Percentiles rank a stretch among this genome's conserved stretches.
phyloP scores from a whole-genome alignment of 352 stramenopile species.

The Phytophthora crassamura region DNA sequence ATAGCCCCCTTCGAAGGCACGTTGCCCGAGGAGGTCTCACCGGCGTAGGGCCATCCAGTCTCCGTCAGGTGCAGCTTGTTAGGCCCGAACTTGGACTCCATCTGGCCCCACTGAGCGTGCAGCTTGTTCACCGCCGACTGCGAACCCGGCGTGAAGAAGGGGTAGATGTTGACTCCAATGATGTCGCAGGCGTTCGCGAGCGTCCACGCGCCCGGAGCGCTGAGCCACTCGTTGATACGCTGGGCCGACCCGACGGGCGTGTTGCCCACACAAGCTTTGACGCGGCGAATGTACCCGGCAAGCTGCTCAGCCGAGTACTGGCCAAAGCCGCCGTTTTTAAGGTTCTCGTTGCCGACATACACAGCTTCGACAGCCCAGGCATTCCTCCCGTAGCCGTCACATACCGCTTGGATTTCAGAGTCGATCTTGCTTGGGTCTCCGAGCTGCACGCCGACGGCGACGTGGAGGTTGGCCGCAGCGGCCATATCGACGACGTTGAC shows the following conservation, averaged over 20 bases:
- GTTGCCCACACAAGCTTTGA: constrained; percentile 48
- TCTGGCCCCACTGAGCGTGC: constrained; percentile 44
- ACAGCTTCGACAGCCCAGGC: constrained; percentile 49
- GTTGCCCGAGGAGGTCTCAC: constrained; percentile 34
- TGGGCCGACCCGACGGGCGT: constrained; percentile 63
- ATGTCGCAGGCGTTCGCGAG: constrained; percentile 39
- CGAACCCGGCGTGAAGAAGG: constrained; percentile 54
- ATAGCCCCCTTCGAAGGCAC: constrained; percentile 37
- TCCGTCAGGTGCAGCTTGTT: constrained; percentile 50
- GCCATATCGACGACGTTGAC: constrained; percentile 53
- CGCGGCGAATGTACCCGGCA: constrained; percentile 45
- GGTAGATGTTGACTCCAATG: constrained; percentile 67
- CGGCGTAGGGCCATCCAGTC: constrained; percentile 55
- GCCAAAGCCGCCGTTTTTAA: constrained; percentile 49
- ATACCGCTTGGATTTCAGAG: constrained; percentile 53
- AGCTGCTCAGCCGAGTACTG: constrained; percentile 38
- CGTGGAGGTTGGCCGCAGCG: constrained; percentile 43
- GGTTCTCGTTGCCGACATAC: constrained; percentile 73
- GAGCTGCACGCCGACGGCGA: constrained; percentile 62
- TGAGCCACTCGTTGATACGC: constrained; percentile 62
- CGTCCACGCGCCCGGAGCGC: constrained; percentile 28
- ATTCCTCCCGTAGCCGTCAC: constrained; percentile 42
- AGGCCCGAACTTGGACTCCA: constrained; percentile 38
- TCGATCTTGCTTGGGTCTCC: constrained; percentile 36
- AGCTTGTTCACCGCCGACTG: constrained; percentile 49